phyloP scores from a whole-genome alignment of 192 early-diverging fungal genomes.

The Umbelopsis vinacea region DNA sequence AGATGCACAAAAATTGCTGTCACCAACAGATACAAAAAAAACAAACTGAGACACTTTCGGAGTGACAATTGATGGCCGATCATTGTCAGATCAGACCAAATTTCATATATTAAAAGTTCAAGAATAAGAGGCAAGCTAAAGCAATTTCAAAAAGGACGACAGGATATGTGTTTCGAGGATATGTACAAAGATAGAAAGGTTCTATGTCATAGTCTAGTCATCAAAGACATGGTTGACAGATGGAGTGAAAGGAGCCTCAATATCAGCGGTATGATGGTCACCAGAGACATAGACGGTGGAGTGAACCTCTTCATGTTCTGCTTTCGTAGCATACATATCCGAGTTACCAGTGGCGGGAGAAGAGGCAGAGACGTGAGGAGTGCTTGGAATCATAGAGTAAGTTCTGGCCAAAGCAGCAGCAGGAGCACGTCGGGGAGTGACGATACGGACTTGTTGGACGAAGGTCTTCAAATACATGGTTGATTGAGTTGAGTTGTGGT shows the following conservation, averaged over 20 bases:
- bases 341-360: neutral
- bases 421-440: neutral
- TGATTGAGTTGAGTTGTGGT: neutral
- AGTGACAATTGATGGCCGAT: neutral
- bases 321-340: neutral
- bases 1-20: no score
- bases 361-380: neutral
- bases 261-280: neutral
- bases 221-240: slow-evolving; percentile 21
- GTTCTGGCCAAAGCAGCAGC: slow-evolving; percentile 2
- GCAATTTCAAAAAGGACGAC: neutral
- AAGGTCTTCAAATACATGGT: slow-evolving; percentile 12
- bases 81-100: neutral
- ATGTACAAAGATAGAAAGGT: neutral
- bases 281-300: neutral
- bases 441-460: slow-evolving; percentile 12
- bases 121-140: neutral
- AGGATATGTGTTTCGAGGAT: slow-evolving; percentile 8
- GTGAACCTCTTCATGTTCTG: neutral
- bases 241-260: neutral
- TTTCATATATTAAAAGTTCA: neutral
- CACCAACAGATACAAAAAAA: neutral
- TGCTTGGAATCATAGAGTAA: slow-evolving; percentile 21
- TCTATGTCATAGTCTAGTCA: neutral
- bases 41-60: neutral